phyloP scores from a whole-genome alignment of 2,329 filamentous ascomycete species.

The Orbilia quercus region DNA sequence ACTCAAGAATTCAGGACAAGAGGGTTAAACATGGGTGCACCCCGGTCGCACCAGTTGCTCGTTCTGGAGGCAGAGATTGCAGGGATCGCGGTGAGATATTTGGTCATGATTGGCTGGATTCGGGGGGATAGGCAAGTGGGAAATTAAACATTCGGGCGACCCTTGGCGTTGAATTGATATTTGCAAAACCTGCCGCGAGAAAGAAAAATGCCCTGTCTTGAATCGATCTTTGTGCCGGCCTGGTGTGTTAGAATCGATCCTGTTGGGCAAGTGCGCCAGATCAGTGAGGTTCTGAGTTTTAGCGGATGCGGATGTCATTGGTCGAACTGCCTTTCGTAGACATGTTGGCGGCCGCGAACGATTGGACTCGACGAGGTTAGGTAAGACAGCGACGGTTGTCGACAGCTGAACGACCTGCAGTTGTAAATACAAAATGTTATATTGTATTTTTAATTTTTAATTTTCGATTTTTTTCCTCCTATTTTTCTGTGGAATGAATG shows the following conservation, averaged over 20 bases:
- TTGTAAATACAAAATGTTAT: too few species aligned
- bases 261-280: neutral
- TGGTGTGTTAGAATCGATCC: conserved; percentile 16
- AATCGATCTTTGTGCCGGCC: conserved; percentile 26
- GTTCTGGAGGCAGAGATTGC: conserved; percentile 36
- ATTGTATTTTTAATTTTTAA: too few species aligned
- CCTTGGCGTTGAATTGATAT: conserved; percentile 36
- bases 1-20: conserved; percentile 28
- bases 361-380: conserved; percentile 26
- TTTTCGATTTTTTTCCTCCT: too few species aligned
- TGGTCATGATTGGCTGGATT: conserved; percentile 52
- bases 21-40: too few species aligned
- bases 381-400: conserved; percentile 13
- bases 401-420: conserved; percentile 19
- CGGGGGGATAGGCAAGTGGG: conserved; percentile 43
- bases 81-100: conserved; percentile 55
- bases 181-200: conserved; percentile 48
- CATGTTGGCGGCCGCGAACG: conserved; percentile 13
- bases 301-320: conserved; percentile 35
- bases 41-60: conserved; percentile 34
- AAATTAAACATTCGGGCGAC: conserved; percentile 48
- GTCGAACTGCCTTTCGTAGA: conserved; percentile 31
- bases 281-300: neutral
- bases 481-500: conserved; percentile 18
- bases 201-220: conserved; percentile 26